These are phyloP conservation scores for Pythium diclinum DNA, from an alignment of 352 stramenopile genomes.

Conservation along the genomic window DNA sequence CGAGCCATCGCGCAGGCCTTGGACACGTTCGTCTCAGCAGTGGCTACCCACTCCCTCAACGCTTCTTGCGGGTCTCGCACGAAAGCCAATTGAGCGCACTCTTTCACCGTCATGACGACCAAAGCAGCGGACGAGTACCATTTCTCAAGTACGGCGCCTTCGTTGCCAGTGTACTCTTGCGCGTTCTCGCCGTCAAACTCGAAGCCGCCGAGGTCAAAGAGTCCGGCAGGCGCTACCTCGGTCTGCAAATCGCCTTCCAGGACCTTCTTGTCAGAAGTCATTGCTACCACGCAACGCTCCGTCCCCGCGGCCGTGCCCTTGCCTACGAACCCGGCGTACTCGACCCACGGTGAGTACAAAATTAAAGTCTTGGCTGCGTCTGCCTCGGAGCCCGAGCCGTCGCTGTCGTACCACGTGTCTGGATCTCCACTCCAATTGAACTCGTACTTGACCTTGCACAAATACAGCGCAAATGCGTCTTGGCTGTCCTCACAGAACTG, in stretches of 20 bases:
- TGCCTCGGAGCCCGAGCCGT: background rate
- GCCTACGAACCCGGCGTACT: background rate
- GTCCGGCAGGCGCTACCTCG: background rate
- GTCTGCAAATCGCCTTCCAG: background rate
- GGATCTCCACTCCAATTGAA: slow-evolving; percentile 8
- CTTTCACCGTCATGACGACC: slow-evolving; percentile 11
- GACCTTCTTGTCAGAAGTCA: background rate
- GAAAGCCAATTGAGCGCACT: background rate
- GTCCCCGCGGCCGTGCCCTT: background rate
- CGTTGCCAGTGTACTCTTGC: slow-evolving; percentile 11
- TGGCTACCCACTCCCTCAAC: background rate
- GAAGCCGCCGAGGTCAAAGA: background rate
- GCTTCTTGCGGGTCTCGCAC: background rate
- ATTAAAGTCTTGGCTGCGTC: background rate
- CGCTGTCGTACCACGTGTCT: slow-evolving; percentile 6
- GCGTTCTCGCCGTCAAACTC: slow-evolving; percentile 8
- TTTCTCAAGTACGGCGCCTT: slow-evolving; percentile 8
- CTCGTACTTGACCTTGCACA: slow-evolving; percentile 13
- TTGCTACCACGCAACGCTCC: background rate
- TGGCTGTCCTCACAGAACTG: slow-evolving; percentile 16
- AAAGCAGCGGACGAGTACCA: slow-evolving; percentile 21
- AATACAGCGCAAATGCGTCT: slow-evolving; percentile 7
- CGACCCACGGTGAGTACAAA: background rate
- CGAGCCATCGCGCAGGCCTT: background rate
- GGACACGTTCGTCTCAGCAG: background rate